phyloP scores from a whole-genome alignment of 495 filamentous ascomycete genomes.

The Penicillium simplicissimum region DNA sequence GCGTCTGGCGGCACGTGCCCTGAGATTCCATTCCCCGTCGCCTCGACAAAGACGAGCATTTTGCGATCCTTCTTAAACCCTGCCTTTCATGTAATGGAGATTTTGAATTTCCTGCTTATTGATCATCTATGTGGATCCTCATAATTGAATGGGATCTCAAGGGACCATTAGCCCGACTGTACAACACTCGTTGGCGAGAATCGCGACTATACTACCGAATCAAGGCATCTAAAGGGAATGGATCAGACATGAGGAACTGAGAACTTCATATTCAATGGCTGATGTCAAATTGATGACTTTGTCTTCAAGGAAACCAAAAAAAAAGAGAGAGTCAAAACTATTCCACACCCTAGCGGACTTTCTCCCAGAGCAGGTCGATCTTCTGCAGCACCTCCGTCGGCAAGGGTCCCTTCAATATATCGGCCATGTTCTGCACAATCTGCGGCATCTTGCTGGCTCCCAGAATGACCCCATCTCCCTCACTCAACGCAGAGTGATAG shows the following conservation, averaged over 20 bases:
- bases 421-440: conserved; percentile 27
- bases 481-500: conserved; percentile 32
- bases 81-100: background rate
- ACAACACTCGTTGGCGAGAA: background rate
- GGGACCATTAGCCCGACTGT: background rate
- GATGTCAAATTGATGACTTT: no score
- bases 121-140: conserved; percentile 4
- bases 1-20: conserved; percentile 31
- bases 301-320: background rate
- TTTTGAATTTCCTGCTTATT: conserved; percentile 1
- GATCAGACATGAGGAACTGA: background rate
- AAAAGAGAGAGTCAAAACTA: background rate
- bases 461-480: conserved; percentile 37
- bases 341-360: background rate
- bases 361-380: conserved; percentile 11
- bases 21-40: conserved; percentile 31
- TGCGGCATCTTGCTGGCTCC: conserved; percentile 36
- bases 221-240: background rate
- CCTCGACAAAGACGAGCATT: conserved; percentile 27
- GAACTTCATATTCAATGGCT: background rate
- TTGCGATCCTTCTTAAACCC: conserved; percentile 1
- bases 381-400: conserved; percentile 22
- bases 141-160: background rate
- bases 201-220: conserved; percentile 5
- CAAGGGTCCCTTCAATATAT: conserved; percentile 35